Conservation (phyloP, 164 flowering plant genomes). For the Echeveria elegans region DNA sequence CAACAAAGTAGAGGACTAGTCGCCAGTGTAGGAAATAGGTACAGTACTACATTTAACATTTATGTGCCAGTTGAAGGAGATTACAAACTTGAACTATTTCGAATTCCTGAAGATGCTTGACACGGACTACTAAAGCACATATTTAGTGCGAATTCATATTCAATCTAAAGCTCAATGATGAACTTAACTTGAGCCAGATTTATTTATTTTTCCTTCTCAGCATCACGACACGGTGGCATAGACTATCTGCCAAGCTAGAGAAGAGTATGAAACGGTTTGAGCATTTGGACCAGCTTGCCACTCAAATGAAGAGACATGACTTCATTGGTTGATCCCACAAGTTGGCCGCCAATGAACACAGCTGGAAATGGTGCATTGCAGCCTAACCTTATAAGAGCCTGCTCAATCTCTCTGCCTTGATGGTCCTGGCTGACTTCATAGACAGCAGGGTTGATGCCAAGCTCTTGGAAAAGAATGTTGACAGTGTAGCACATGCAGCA, state of each 20-base stretch:
- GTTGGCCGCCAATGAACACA: constrained; percentile 5
- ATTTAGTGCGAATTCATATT: neutral
- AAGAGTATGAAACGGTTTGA: constrained; percentile 2
- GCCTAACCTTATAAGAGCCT: constrained; percentile 5
- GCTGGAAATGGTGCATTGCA: constrained; percentile 7
- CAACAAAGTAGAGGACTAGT: neutral
- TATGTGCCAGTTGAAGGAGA: neutral
- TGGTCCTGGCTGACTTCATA: neutral
- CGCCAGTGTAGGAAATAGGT: neutral
- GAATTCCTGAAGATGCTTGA: neutral
- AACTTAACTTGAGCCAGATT: constrained; percentile 2
- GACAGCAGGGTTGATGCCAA: constrained; percentile 1
- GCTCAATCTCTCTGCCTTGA: neutral
- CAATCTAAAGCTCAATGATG: neutral
- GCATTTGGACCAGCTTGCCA: constrained; percentile 2
- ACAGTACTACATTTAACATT: neutral
- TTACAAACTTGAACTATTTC: neutral
- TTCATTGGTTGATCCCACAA: constrained; percentile 7
- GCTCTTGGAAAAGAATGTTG: constrained; percentile 5
- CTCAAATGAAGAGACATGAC: constrained; percentile 7
- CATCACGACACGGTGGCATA: neutral
- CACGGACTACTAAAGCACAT: neutral
- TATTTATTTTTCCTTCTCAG: neutral
- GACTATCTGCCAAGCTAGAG: neutral
- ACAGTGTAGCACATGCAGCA: constrained; percentile 9